Evolutionary conservation across 176 grass and related monocot genomes (phyloP).

Genomic region (Canna indica): DNA sequence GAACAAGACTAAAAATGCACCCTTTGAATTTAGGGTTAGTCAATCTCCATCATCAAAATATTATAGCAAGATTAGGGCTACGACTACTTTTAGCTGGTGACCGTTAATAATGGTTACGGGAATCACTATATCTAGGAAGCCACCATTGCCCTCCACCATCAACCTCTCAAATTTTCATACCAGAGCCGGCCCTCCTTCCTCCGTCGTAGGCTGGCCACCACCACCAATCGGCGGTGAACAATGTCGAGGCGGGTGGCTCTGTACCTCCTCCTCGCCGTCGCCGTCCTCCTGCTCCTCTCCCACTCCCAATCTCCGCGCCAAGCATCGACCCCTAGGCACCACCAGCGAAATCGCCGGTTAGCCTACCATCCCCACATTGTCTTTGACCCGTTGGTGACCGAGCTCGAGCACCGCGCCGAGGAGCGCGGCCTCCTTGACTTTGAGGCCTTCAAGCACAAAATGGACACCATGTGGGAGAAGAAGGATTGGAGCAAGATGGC

Average conservation of each 20-base stretch:
- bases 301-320: constrained; percentile 1
- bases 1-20: too few relatives aligned
- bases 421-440: constrained; percentile 20
- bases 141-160: too few relatives aligned
- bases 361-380: background rate
- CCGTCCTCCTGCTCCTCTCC: constrained; percentile 24
- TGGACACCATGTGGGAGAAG: background rate
- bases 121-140: too few relatives aligned
- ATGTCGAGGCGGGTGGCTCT: constrained; percentile 16
- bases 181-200: background rate
- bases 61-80: too few relatives aligned
- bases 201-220: background rate
- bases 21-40: too few relatives aligned
- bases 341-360: background rate
- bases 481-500: background rate
- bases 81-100: too few relatives aligned
- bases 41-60: too few relatives aligned
- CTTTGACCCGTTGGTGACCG: constrained; percentile 20
- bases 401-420: constrained; percentile 22
- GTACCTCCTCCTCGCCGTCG: constrained; percentile 13
- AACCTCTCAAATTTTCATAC: background rate
- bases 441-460: constrained; percentile 12
- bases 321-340: background rate
- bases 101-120: too few relatives aligned
- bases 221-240: background rate